Evolutionary conservation across 2,329 filamentous ascomycete genomes (phyloP).

Genomic region (Clonostachys rhizophaga): DNA sequence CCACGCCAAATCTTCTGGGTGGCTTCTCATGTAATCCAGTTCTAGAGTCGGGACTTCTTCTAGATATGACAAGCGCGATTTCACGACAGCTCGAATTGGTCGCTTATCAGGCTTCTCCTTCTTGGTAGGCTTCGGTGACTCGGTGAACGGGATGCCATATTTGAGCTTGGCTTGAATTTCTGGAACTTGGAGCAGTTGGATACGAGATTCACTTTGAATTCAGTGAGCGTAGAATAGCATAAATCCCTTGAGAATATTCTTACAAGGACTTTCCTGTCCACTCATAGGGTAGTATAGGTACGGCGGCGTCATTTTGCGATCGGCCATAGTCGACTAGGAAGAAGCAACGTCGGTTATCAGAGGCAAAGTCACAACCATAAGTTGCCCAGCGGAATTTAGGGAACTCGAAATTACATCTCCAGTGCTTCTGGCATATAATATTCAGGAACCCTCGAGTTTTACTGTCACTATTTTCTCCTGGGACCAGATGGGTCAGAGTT

Average conservation of each 20-base stretch:
- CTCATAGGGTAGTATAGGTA: neutral
- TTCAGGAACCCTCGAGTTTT: neutral
- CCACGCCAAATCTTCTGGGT: neutral
- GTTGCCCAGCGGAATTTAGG: neutral
- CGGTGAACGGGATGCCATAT: neutral
- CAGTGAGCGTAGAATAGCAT: neutral
- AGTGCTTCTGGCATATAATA: conserved; percentile 1
- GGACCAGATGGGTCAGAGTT: neutral
- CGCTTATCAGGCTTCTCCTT: neutral
- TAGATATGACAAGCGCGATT: neutral
- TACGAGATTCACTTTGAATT: neutral
- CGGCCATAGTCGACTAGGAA: conserved; percentile 1
- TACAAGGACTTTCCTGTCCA: neutral
- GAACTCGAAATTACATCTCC: neutral
- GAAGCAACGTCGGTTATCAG: neutral
- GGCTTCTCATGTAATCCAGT: neutral
- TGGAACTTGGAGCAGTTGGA: neutral
- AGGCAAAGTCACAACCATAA: neutral
- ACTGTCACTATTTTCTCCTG: neutral
- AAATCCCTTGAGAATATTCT: neutral
- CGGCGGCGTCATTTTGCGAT: neutral
- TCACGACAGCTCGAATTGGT: neutral
- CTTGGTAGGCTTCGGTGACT: neutral
- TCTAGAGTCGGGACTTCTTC: neutral
- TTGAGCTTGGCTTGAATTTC: neutral